phyloP scores from a whole-genome alignment of 2,329 filamentous ascomycete genomes.

The Nemania sp. region DNA sequence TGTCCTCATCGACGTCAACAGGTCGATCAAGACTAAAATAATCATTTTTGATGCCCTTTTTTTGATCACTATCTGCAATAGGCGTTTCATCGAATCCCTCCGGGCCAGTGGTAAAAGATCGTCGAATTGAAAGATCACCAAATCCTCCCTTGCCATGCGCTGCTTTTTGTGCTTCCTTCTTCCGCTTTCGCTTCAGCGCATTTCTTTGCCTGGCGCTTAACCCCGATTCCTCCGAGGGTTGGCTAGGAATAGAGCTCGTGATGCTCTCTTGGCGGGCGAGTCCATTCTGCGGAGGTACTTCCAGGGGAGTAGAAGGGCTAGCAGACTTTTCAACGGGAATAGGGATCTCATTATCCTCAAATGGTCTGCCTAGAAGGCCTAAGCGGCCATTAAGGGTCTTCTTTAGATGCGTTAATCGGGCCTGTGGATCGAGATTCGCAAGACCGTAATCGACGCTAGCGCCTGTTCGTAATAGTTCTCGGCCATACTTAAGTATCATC shows the following conservation, averaged over 20 bases:
- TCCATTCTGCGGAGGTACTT: slow-evolving; percentile 52
- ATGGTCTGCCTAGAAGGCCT: slow-evolving; percentile 84
- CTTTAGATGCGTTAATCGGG: slow-evolving; percentile 87
- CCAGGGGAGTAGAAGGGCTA: slow-evolving; percentile 61
- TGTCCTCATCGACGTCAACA: slow-evolving; percentile 84
- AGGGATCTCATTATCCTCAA: slow-evolving; percentile 83
- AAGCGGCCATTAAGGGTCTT: slow-evolving; percentile 86
- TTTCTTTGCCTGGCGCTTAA: slow-evolving; percentile 95
- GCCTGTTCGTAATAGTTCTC: slow-evolving; percentile 84
- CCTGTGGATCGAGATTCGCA: slow-evolving; percentile 82
- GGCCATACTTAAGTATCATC: slow-evolving; percentile 84
- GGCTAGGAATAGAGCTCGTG: slow-evolving; percentile 52
- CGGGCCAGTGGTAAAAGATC: slow-evolving; percentile 70
- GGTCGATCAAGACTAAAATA: slow-evolving; percentile 91
- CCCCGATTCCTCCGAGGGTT: slow-evolving; percentile 71
- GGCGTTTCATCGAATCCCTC: slow-evolving; percentile 73
- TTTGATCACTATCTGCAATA: slow-evolving; percentile 62
- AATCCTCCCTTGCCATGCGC: slow-evolving; percentile 87
- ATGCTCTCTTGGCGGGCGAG: slow-evolving; percentile 54
- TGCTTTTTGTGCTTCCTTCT: slow-evolving; percentile 87
- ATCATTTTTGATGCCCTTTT: slow-evolving; percentile 76
- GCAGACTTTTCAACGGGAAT: slow-evolving; percentile 70
- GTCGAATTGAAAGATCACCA: slow-evolving; percentile 82
- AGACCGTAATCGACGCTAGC: slow-evolving; percentile 84
- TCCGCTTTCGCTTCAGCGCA: slow-evolving; percentile 92